Evolutionary conservation across 2,329 filamentous ascomycete genomes (phyloP).

Genomic region (Berkeleyomyces basicola): DNA sequence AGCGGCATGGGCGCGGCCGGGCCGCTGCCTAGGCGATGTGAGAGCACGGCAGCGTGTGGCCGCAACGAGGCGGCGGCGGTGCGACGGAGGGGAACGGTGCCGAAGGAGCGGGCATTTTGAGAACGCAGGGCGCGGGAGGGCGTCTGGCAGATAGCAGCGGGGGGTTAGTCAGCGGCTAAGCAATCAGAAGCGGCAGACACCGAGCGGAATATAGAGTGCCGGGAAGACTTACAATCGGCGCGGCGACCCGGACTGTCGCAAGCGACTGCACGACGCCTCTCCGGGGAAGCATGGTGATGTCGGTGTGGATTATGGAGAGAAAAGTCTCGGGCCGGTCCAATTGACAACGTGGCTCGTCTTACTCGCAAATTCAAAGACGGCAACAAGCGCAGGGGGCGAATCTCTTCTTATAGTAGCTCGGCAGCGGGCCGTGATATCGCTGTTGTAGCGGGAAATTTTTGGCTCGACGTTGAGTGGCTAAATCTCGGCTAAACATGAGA

Average conservation of each 20-base stretch:
- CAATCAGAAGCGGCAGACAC: background rate
- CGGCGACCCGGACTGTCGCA: conserved; percentile 21
- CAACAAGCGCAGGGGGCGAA: conserved; percentile 13
- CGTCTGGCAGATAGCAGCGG: background rate
- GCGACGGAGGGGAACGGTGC: conserved; percentile 5
- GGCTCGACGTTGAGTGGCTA: conserved; percentile 12
- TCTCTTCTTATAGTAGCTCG: conserved; percentile 15
- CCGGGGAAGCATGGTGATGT: conserved; percentile 28
- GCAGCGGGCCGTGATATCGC: conserved; percentile 4
- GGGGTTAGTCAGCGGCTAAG: background rate
- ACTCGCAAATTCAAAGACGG: background rate
- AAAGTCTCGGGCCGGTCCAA: background rate
- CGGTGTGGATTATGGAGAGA: background rate
- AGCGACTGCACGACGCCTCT: conserved; percentile 28
- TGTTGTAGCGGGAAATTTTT: conserved; percentile 14
- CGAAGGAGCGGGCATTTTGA: conserved; percentile 5
- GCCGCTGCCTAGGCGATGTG: background rate
- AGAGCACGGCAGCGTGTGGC: conserved; percentile 4
- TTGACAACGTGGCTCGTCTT: background rate
- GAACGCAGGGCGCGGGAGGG: background rate
- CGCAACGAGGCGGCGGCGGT: conserved; percentile 3
- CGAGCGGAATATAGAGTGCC: background rate
- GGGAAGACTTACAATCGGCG: conserved; percentile 19
- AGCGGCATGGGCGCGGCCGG: conserved; percentile 1
- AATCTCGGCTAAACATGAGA: conserved; percentile 12